Base-by-base conservation (phyloP, 805 yeast species). In the Saccharomycopsis amapae region DNA sequence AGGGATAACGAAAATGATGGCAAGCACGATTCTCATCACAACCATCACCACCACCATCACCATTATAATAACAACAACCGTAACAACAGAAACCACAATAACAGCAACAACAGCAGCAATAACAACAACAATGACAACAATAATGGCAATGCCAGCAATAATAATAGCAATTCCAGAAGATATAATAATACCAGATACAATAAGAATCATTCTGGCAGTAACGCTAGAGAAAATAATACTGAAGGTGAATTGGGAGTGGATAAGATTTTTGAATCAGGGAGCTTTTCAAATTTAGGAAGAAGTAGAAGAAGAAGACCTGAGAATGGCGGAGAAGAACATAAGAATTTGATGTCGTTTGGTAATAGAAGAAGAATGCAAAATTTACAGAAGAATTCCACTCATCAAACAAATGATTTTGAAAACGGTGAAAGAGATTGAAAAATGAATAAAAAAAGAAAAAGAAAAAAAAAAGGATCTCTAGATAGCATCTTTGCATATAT, bases 301-400 rank as follows among this genome's bases (percentile, higher is more conserved):
- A 46, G 50, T 15, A 33, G 51, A 39, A 39, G 51, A 34, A 15
- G 25, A n/a, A 41, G 15, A 15, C 22, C n/a, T 18, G 38, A 32
- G 9, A 31, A 24, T 5, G 24, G 13, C 15, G 45, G 39, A 10
- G 42, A 37, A 12, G 44, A 40, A 18, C 42, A 30, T 15, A 38
- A 39, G n/a, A 44, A 33, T 23, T 34, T 48, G 17, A 48, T 48
- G 48, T 37, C 51, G n/a, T 22, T 48, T 18, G 45, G 51, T 2
- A 31, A 38, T n/a, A 31, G 48, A 38, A 40, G 51, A 40, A 39
- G 51, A 35, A 22, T 48, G 28, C 51, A 47, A 34, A 39, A n/a
- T 19, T 17, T 36, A 15, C 30, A 32, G 25, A 37, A 30, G 15
- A 40, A 22, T 22, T 4, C 6, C 24, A 20, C 19, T 28, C 7